These are phyloP conservation scores for Aspergillus cavernicola DNA, from an alignment of 495 filamentous ascomycete genomes.

Conservation along the genomic window DNA sequence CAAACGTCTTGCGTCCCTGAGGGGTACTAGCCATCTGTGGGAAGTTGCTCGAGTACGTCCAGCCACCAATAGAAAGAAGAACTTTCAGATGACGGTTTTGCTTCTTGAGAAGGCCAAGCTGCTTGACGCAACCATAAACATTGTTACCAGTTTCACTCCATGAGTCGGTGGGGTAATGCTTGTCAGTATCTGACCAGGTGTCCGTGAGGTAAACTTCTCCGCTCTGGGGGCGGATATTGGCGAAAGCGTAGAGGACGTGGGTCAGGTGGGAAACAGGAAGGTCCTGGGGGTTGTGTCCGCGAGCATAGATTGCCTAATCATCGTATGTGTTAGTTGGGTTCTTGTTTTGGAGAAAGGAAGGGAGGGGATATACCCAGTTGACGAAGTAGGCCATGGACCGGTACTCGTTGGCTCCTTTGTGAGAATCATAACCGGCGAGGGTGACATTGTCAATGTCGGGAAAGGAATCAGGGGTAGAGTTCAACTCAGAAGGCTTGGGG, in stretches of 20 bases:
- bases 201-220: conserved; percentile 78
- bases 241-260: conserved; percentile 84
- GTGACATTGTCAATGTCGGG: neutral
- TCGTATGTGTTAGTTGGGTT: neutral
- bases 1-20: conserved; percentile 58
- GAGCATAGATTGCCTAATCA: conserved; percentile 20
- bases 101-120: conserved; percentile 78
- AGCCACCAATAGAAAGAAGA: conserved; percentile 64
- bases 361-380: conserved; percentile 55
- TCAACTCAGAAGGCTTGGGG: neutral
- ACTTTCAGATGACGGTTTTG: conserved; percentile 76
- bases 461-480: no score
- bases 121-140: conserved; percentile 84
- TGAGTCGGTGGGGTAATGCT: conserved; percentile 76
- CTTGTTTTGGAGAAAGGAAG: neutral
- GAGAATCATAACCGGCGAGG: conserved; percentile 17
- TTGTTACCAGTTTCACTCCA: conserved; percentile 64
- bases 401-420: conserved; percentile 27
- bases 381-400: conserved; percentile 80
- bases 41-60: conserved; percentile 75
- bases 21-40: conserved; percentile 58
- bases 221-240: conserved; percentile 56
- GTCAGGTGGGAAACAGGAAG: conserved; percentile 73
- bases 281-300: conserved; percentile 70
- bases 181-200: conserved; percentile 71